Evolutionary conservation across 2,329 filamentous ascomycete genomes (phyloP).

Genomic region (Rhinocladiella mackenziei): DNA sequence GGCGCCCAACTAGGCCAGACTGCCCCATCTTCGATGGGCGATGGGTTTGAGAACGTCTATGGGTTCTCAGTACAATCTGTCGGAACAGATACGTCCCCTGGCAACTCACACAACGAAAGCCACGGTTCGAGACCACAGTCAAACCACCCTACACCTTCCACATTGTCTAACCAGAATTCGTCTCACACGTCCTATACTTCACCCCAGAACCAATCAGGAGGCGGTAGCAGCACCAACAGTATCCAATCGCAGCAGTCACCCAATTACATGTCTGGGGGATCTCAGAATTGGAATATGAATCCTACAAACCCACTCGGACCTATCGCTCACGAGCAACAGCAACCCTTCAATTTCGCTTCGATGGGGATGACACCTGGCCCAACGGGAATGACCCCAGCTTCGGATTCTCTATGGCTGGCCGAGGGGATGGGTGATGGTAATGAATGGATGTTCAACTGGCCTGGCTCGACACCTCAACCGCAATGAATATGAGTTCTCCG

Average conservation of each 20-base stretch:
- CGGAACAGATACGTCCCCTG: constrained; percentile 20
- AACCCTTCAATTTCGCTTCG: not conserved
- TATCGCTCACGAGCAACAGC: not conserved
- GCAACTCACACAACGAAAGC: constrained; percentile 16
- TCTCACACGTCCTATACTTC: constrained; percentile 25
- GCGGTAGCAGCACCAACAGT: constrained; percentile 10
- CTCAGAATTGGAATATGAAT: constrained; percentile 9
- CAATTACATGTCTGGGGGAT: constrained; percentile 6
- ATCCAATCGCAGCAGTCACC: constrained; percentile 12
- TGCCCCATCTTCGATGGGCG: not conserved
- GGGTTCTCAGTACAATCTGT: constrained; percentile 12
- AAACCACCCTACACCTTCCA: constrained; percentile 25
- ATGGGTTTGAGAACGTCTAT: constrained; percentile 16
- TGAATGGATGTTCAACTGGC: constrained; percentile 28
- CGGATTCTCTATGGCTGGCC: constrained; percentile 23
- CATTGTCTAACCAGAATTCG: constrained; percentile 18
- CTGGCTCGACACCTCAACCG: constrained; percentile 21
- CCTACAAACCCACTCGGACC: not conserved
- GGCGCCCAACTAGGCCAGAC: not conserved
- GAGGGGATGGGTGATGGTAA: constrained; percentile 19
- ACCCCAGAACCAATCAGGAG: constrained; percentile 17
- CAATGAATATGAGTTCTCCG: constrained; percentile 1
- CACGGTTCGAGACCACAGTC: constrained; percentile 23
- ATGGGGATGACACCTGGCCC: constrained; percentile 26
- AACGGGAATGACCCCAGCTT: constrained; percentile 24